Evolutionary conservation across 2,329 filamentous ascomycete genomes (phyloP), one percentile per base, ranked within the genome.

Genomic region (Cadophora gregata): DNA sequence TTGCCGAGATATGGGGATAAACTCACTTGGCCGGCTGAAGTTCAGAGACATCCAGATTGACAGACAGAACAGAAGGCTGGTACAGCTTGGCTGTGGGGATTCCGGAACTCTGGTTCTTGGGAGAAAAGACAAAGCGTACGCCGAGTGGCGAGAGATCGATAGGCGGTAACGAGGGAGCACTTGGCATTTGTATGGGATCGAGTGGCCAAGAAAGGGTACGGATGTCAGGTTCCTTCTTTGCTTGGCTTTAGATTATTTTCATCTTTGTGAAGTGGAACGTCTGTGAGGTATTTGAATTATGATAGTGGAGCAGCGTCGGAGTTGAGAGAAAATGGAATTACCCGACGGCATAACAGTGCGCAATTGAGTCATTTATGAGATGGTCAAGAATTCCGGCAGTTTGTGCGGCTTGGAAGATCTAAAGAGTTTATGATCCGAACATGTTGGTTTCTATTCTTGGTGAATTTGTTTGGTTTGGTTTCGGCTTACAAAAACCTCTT

Each of bases 11-110:
- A 10, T 36, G 31, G 51, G 29, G 51, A 56, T 36, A 36, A 3
- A 14, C 19, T 33, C 51, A 33, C 51, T 56, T 56, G 51, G 31
- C 31, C 51, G 29, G 29, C 51, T 56, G 51, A 56, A 56, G 51
- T 56, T n/a, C 47, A n/a, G 29, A 21, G 25, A 33, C 31, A 33
- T 33, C 5, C 31, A 38, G 36, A 38, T 14, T 12, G 9, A 3
- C 36, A 50, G 47, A 51, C 48, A 29, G 48, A 51, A 51, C 48
- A 51, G 6, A 14, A 38, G 16, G 36, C 48, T 6, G 29, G 51
- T 56, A 29, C 51, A 56, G 31, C 51, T 56, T 56, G 51, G 51
- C 51, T 56, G 51, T 56, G 51, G 51, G 51, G 6, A 10, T 38
- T 38, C 36, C 16, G 6, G 36, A 14, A 14, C 9, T 8, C 31